phyloP scores from a whole-genome alignment of 805 yeast genomes.

The Maudiozyma saulgeensis region DNA sequence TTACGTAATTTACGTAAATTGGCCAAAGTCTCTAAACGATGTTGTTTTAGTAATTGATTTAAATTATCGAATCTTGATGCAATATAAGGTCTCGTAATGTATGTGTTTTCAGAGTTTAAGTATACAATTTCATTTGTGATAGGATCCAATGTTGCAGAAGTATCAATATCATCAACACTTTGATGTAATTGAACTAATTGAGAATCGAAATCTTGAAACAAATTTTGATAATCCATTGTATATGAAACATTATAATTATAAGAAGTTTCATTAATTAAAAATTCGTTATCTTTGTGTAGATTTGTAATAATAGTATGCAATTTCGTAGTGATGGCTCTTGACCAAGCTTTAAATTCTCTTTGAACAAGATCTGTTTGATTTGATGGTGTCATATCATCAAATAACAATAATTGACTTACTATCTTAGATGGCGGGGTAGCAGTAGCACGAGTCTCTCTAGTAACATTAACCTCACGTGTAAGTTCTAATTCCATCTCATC shows the following conservation, averaged over 20 bases:
- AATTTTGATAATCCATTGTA: background rate
- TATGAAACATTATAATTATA: background rate
- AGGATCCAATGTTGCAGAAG: conserved; percentile 22
- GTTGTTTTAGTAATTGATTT: background rate
- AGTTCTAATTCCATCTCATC: background rate
- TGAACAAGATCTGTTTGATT: background rate
- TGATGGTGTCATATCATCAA: background rate
- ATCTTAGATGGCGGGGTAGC: too few relatives aligned
- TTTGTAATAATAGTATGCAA: background rate
- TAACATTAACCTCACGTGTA: background rate
- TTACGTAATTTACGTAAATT: background rate
- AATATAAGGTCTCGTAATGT: conserved; percentile 39
- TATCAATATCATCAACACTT: conserved; percentile 28
- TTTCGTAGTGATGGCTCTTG: conserved; percentile 1
- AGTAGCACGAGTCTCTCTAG: too few relatives aligned
- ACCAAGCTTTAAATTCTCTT: conserved; percentile 5
- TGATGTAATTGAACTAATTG: background rate
- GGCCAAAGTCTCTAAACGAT: background rate
- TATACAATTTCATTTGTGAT: conserved; percentile 18
- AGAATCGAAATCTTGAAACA: background rate
- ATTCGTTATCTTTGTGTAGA: background rate
- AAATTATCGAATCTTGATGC: background rate
- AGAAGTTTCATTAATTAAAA: background rate
- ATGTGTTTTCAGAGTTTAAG: conserved; percentile 25
- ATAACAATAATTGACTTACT: background rate